Percentiles rank a stretch among this genome's conserved stretches.
Evolutionary conservation across 441 rosid genomes (phyloP).

Genomic region (Iberis amara): DNA sequence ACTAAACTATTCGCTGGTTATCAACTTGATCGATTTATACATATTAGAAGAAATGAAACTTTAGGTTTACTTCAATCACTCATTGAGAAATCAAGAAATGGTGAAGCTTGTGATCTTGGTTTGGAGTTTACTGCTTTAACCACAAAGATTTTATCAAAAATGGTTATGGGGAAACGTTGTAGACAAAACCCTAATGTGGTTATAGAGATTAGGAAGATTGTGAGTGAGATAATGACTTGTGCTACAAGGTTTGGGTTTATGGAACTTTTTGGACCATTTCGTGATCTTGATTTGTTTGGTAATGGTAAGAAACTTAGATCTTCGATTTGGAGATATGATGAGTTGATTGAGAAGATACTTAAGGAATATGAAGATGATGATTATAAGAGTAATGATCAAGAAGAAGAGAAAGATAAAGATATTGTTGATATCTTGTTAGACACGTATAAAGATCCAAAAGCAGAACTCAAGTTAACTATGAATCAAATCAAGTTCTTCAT

Average conservation of each 20-base stretch:
- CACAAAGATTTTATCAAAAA: slow-evolving; percentile 36
- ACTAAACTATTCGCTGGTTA: slow-evolving; percentile 37
- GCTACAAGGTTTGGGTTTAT: slow-evolving; percentile 40
- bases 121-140: slow-evolving; percentile 41
- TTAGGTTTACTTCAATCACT: slow-evolving; percentile 34
- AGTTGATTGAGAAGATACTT: slow-evolving; percentile 38
- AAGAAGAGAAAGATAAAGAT: slow-evolving; percentile 38
- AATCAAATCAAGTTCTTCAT: slow-evolving; percentile 52
- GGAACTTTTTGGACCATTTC: slow-evolving; percentile 48
- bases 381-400: slow-evolving; percentile 12
- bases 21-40: slow-evolving; percentile 37
- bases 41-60: slow-evolving; percentile 43
- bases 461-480: slow-evolving; percentile 43
- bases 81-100: slow-evolving; percentile 27
- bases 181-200: slow-evolving; percentile 30
- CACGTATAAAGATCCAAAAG: slow-evolving; percentile 36
- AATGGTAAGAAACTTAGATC: slow-evolving; percentile 42
- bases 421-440: slow-evolving; percentile 55
- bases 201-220: slow-evolving; percentile 36
- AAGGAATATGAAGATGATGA: slow-evolving; percentile 40
- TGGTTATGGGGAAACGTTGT: slow-evolving; percentile 43
- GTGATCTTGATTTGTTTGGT: slow-evolving; percentile 45
- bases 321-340: slow-evolving; percentile 35
- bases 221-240: slow-evolving; percentile 33
- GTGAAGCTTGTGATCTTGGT: slow-evolving; percentile 38